Evolutionary conservation across 495 filamentous ascomycete species (phyloP).

Genomic region (Podospora tetraspora): DNA sequence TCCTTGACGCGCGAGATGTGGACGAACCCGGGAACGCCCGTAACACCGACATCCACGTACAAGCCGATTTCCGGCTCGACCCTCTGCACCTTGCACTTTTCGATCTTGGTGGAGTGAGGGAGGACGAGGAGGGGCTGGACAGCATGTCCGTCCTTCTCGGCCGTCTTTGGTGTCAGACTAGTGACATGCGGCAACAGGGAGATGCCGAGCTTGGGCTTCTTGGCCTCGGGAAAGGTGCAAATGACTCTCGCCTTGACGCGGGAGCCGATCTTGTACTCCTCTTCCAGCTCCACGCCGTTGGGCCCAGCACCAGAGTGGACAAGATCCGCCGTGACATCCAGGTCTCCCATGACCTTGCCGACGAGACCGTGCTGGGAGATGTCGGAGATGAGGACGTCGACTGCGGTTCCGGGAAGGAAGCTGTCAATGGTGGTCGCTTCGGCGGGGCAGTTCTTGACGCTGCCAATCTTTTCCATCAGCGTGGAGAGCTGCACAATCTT

Average conservation of each 20-base stretch:
- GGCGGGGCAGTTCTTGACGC: conserved; percentile 60
- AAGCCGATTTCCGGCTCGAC: conserved; percentile 74
- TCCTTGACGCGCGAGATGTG: conserved; percentile 90
- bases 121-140: conserved; percentile 48
- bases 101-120: conserved; percentile 68
- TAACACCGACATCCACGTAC: conserved; percentile 72
- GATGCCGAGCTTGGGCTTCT: conserved; percentile 75
- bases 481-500: conserved; percentile 85
- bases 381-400: conserved; percentile 79
- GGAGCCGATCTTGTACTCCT: conserved; percentile 69
- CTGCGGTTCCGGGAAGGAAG: conserved; percentile 85
- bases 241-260: conserved; percentile 84
- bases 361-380: conserved; percentile 51
- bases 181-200: conserved; percentile 80
- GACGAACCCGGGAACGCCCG: conserved; percentile 73
- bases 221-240: conserved; percentile 71
- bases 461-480: conserved; percentile 61
- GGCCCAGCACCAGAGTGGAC: conserved; percentile 76
- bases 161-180: conserved; percentile 52
- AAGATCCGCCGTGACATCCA: conserved; percentile 84
- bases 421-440: conserved; percentile 80
- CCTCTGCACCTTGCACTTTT: conserved; percentile 67
- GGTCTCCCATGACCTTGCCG: conserved; percentile 87
- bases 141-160: conserved; percentile 25
- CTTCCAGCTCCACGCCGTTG: conserved; percentile 57